Evolutionary conservation across 2,329 filamentous ascomycete species (phyloP).

Genomic region (Trichocomaceae sp.): DNA sequence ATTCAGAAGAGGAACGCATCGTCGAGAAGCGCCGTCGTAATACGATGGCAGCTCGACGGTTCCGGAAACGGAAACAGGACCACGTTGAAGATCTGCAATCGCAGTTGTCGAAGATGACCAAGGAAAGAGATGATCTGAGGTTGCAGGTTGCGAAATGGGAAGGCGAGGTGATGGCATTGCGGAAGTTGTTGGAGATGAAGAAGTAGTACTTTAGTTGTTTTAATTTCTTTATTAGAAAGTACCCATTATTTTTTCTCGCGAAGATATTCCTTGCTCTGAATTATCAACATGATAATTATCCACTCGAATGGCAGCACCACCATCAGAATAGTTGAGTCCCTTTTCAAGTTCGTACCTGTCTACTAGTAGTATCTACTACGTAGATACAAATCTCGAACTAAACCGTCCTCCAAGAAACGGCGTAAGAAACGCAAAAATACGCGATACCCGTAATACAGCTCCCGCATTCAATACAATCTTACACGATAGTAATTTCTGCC

Average conservation of each 20-base stretch:
- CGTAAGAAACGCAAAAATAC: background rate
- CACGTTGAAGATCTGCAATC: constrained; percentile 27
- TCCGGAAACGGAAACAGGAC: constrained; percentile 31
- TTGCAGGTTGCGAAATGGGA: constrained; percentile 30
- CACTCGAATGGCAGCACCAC: no score
- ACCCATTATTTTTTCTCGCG: no score
- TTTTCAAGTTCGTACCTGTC: no score
- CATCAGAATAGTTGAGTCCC: no score
- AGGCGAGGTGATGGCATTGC: constrained; percentile 31
- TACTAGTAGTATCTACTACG: no score
- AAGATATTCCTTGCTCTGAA: no score
- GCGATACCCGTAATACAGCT: background rate
- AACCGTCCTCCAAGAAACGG: no score
- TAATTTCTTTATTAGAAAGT: background rate
- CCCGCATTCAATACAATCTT: background rate
- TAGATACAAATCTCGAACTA: no score
- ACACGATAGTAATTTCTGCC: background rate
- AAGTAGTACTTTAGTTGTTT: constrained; percentile 1
- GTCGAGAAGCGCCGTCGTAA: constrained; percentile 31
- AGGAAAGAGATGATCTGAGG: constrained; percentile 31
- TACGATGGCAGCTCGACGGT: constrained; percentile 31
- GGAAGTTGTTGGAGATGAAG: constrained; percentile 19
- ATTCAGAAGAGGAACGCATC: constrained; percentile 13
- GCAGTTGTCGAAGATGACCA: constrained; percentile 26
- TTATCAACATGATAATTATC: no score